These are phyloP conservation scores for Knoxdaviesia capensis DNA, from an alignment of 2,329 filamentous ascomycete species.

Conservation along the genomic window DNA sequence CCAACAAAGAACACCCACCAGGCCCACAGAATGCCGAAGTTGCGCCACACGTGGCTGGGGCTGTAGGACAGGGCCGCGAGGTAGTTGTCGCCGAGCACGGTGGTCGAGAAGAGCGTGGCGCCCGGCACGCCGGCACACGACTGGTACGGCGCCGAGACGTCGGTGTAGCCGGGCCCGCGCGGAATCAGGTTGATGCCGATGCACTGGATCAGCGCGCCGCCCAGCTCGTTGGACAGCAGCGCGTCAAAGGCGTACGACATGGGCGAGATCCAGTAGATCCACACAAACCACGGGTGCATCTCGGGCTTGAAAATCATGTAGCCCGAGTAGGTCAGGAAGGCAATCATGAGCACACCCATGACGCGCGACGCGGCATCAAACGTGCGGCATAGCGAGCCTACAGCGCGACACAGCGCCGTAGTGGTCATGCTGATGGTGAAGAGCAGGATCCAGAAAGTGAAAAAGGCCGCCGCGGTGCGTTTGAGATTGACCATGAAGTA, in stretches of 20 bases:
- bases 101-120: constrained; percentile 24
- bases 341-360: constrained; percentile 26
- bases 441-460: constrained; percentile 38
- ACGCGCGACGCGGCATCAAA: constrained; percentile 40
- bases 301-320: constrained; percentile 39
- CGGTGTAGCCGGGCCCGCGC: constrained; percentile 23
- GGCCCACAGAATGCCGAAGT: constrained; percentile 40
- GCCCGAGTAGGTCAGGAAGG: constrained; percentile 39
- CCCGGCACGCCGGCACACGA: constrained; percentile 39
- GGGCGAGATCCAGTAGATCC: constrained; percentile 46
- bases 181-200: constrained; percentile 28
- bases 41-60: constrained; percentile 32
- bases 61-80: constrained; percentile 31
- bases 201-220: constrained; percentile 31
- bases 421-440: constrained; percentile 32
- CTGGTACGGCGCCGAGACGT: constrained; percentile 16
- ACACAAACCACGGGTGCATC: constrained; percentile 43
- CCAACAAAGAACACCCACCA: constrained; percentile 40
- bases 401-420: constrained; percentile 34
- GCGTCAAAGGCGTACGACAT: constrained; percentile 51
- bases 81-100: constrained; percentile 37
- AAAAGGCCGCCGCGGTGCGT: constrained; percentile 30
- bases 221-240: constrained; percentile 51
- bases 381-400: constrained; percentile 32
- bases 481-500: constrained; percentile 46